Evolutionary conservation across 2,329 filamentous ascomycete species (phyloP), one percentile per base, ranked within the genome.

Genomic region (Zymoseptoria brevis): DNA sequence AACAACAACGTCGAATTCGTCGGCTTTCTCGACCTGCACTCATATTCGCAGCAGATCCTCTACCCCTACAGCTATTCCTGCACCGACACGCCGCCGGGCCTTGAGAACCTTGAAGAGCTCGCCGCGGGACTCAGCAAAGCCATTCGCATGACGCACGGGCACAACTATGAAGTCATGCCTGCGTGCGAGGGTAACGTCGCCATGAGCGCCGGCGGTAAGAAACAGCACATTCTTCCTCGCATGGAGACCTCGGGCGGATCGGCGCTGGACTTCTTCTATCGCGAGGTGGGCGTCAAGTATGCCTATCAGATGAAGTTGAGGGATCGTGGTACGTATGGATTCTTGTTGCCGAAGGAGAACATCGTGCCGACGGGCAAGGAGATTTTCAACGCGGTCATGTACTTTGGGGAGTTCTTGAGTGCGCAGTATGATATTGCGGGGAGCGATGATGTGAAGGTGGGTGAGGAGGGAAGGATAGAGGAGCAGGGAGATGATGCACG

Each of bases 261-360:
- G 54, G 90, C 89, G 1, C 84, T 97, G 50, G 94, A 97, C 74
- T 97, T 89, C 85, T 96, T 99, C 75, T 96, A 96, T 72, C 89
- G 96, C 67, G 88, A 95, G 68, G 75, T 97, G 62, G 79, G 81
- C 53, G 89, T 93, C 19, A 86, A 84, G 63, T 96, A 90, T 72
- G 89, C 90, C 60, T 97, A 95, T 73, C 94, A 97, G 78, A 87
- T 94, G 75, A 97, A 97, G 76, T 79, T 99, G 26, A 82, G 94
- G 54, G 94, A 99, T 72, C 94, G 89, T 0, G 94, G 94, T 8
- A 94, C 86, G 72, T 97, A 97, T 72, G 94, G 94, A 0, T 99
- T 97, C 72, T 77, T 99, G 53, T 78, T 97, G 3, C 94, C 94
- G 0, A 87, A 83, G 59, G 87, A 94, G 59, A 83, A 95, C 61